Conservation (phyloP, 2,329 filamentous ascomycete genomes). For the Penicillium brevicompactum region DNA sequence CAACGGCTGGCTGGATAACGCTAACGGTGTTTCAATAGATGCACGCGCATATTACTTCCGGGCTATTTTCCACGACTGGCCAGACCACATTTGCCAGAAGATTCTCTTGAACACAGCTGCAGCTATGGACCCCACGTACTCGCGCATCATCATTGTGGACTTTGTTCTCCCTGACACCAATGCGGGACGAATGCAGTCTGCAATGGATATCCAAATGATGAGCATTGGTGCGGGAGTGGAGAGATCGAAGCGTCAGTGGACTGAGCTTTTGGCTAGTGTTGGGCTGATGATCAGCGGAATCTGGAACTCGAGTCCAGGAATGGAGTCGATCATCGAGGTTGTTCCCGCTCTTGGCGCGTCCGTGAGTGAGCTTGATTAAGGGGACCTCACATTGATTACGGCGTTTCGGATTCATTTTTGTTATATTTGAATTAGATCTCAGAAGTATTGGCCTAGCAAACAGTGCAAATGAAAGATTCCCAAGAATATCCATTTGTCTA, state of each 20-base stretch:
- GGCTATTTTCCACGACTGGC: slow-evolving; percentile 39
- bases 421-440: neutral
- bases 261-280: slow-evolving; percentile 20
- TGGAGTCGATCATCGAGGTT: slow-evolving; percentile 16
- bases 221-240: slow-evolving; percentile 31
- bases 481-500: neutral
- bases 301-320: slow-evolving; percentile 11
- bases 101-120: slow-evolving; percentile 32
- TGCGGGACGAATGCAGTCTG: slow-evolving; percentile 23
- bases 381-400: neutral
- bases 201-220: slow-evolving; percentile 39
- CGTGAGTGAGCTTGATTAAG: slow-evolving; percentile 6
- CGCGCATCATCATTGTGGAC: slow-evolving; percentile 34
- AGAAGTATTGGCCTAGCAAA: no score
- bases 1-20: neutral
- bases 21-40: slow-evolving; percentile 9
- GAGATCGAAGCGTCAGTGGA: slow-evolving; percentile 32
- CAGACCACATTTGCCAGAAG: slow-evolving; percentile 28
- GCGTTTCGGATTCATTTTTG: neutral
- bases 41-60: slow-evolving; percentile 36
- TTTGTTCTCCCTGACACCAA: slow-evolving; percentile 32
- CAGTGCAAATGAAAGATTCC: no score
- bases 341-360: neutral
- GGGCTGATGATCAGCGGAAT: slow-evolving; percentile 24
- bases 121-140: slow-evolving; percentile 31